A percentile compares a stretch with the other conserved stretches of the same genome.
These are phyloP conservation scores for Leccinum aurantiacum DNA, from an alignment of 768 basidiomycete genomes.

Conservation along the genomic window DNA sequence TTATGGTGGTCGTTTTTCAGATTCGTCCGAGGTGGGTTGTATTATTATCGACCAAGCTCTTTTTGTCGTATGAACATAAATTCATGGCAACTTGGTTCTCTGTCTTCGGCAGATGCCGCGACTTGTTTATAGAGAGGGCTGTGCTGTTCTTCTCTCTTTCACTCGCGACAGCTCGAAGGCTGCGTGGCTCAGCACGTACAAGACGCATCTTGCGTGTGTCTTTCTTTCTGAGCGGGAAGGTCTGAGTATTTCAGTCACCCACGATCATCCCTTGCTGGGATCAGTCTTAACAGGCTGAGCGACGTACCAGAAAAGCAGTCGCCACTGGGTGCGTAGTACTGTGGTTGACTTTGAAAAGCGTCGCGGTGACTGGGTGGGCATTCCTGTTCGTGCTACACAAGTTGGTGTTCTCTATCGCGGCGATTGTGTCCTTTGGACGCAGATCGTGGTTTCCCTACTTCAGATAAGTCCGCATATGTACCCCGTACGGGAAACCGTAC, in stretches of 20 bases:
- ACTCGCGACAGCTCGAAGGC: conserved; percentile 30
- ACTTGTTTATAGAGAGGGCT: neutral
- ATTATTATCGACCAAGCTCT: neutral
- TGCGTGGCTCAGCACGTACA: conserved; percentile 31
- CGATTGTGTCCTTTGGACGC: conserved; percentile 15
- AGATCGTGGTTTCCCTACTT: conserved; percentile 1
- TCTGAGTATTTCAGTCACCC: conserved; percentile 32
- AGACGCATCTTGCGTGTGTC: conserved; percentile 12
- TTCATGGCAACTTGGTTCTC: too few relatives aligned
- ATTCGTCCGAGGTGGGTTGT: neutral
- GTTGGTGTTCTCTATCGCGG: conserved; percentile 24
- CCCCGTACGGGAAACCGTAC: neutral
- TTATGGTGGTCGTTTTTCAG: neutral
- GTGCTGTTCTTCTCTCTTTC: neutral
- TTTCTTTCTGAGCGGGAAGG: conserved; percentile 35
- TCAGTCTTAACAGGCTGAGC: conserved; percentile 26
- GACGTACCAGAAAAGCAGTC: conserved; percentile 32
- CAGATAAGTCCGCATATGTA: neutral
- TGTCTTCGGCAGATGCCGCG: neutral
- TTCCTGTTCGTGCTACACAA: neutral
- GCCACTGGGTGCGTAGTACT: conserved; percentile 3
- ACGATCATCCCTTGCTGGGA: conserved; percentile 30
- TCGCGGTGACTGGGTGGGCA: conserved; percentile 28
- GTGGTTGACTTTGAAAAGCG: conserved; percentile 26
- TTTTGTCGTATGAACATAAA: too few relatives aligned